Conservation (phyloP, 176 grass and related monocot species). For the Eleusine coracana region DNA sequence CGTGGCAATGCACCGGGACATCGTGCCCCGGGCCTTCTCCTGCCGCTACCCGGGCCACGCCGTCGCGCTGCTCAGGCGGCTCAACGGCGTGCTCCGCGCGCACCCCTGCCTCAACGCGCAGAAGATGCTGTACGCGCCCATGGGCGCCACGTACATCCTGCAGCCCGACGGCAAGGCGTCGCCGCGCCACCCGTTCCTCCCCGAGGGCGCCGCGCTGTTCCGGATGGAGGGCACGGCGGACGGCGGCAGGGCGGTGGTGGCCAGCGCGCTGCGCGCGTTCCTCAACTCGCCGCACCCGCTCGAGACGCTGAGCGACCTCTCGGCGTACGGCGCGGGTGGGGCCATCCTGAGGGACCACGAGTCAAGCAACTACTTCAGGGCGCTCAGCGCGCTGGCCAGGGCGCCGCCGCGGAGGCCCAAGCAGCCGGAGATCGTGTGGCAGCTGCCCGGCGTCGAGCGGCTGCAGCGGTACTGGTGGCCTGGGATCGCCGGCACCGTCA, state of each 20-base stretch:
- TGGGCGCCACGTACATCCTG: slow-evolving; percentile 86
- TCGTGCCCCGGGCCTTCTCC: slow-evolving; percentile 96
- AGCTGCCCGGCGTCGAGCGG: slow-evolving; percentile 57
- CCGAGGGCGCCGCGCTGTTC: slow-evolving; percentile 79
- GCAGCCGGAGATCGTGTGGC: slow-evolving; percentile 56
- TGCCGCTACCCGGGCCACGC: slow-evolving; percentile 88
- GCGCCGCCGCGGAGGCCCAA: slow-evolving; percentile 39
- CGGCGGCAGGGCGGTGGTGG: slow-evolving; percentile 45
- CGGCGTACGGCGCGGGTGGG: slow-evolving; percentile 80
- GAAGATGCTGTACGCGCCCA: slow-evolving; percentile 78
- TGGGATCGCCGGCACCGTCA: slow-evolving; percentile 47
- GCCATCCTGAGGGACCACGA: slow-evolving; percentile 96
- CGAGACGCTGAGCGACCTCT: slow-evolving; percentile 89
- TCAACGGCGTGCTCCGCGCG: slow-evolving; percentile 70
- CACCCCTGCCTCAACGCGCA: slow-evolving; percentile 90
- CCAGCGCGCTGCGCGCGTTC: slow-evolving; percentile 75
- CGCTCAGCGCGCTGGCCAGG: slow-evolving; percentile 65
- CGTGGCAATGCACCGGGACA: slow-evolving; percentile 93
- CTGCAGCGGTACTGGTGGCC: slow-evolving; percentile 80
- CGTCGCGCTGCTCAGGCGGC: slow-evolving; percentile 69
- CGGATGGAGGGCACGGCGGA: slow-evolving; percentile 34
- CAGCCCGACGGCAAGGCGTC: slow-evolving; percentile 72
- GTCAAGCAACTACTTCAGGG: slow-evolving; percentile 86
- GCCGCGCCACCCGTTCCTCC: slow-evolving; percentile 78
- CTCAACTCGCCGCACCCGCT: slow-evolving; percentile 96